Evolutionary conservation across 768 basidiomycete species (phyloP), one percentile per base, ranked within the genome.

Genomic region (Serendipita indica): DNA sequence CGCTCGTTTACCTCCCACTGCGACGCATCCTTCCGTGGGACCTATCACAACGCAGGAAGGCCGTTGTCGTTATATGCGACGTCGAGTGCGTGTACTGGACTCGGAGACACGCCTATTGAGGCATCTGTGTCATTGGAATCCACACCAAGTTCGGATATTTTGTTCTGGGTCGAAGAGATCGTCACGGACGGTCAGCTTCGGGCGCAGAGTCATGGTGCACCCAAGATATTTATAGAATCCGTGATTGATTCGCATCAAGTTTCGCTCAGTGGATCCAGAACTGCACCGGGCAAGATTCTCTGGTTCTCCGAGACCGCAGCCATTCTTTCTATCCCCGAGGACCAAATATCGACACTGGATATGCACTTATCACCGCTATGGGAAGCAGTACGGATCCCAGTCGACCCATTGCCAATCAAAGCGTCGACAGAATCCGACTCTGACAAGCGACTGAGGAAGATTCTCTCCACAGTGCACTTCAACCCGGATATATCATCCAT

Each of bases 401-500:
- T 1, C 25, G 22, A 14, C 10, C 45, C 45, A 1, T 20, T 46
- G 10, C 45, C 45, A 10, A 14, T 1, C 22, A 12, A 10, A 25
- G 22, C 16, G 12, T 54, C 30, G 10, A 32, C 20, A 18, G 49
- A 54, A 28, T 54, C 49, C 10, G 49, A 54, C 22, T 54, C 49
- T 3, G 49, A 54, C n/a, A 54, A 54, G 22, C 20, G 49, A 30
- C 49, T 54, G 10, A 54, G 49, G 30, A 30, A 54, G 49, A 54
- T 54, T 10, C 49, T 54, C 12, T 54, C 49, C 3, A 54, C 20
- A 7, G 49, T 54, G 4, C 49, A 75, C 65, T 91, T 89, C 67
- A 74, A 86, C 64, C 80, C 88, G 7, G 70, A 74, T 54, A 70
- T 93, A 49, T 82, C 87, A 14, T 72, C 77, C 34, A 73, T 86